phyloP scores from a whole-genome alignment of 2,329 filamentous ascomycete genomes.

The Didymosphaeria variabile region DNA sequence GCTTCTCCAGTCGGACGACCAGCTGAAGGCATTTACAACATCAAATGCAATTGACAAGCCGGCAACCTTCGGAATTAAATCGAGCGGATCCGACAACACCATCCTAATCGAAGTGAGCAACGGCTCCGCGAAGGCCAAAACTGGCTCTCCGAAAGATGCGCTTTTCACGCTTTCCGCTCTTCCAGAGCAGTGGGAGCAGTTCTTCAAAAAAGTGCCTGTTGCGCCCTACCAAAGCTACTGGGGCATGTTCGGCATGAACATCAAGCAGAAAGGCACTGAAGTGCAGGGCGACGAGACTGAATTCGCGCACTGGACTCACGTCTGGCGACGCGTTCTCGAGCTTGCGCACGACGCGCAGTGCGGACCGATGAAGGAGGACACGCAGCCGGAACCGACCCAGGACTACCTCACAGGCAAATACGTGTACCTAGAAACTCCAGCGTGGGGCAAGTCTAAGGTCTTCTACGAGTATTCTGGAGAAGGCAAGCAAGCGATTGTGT shows the following conservation, averaged over 20 bases:
- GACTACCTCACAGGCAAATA: constrained; percentile 60
- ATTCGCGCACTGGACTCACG: constrained; percentile 57
- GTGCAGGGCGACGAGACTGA: constrained; percentile 57
- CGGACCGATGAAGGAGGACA: constrained; percentile 54
- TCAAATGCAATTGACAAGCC: constrained; percentile 45
- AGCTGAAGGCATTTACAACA: constrained; percentile 48
- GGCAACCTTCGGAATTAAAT: constrained; percentile 48
- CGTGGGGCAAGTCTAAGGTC: constrained; percentile 60
- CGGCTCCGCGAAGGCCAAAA: constrained; percentile 38
- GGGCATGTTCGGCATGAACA: constrained; percentile 59
- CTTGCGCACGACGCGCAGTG: constrained; percentile 58
- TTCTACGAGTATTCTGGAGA: constrained; percentile 60
- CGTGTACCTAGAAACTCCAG: constrained; percentile 56
- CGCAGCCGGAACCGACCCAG: constrained; percentile 46
- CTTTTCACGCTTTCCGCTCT: constrained; percentile 53
- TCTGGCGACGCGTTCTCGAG: constrained; percentile 60
- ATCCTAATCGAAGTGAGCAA: constrained; percentile 46
- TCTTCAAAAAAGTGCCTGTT: constrained; percentile 55
- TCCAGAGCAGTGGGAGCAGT: constrained; percentile 58
- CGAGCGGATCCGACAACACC: constrained; percentile 43
- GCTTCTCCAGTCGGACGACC: constrained; percentile 44
- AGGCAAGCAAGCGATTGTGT: constrained; percentile 57
- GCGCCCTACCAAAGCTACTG: constrained; percentile 58
- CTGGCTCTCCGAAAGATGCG: constrained; percentile 42
- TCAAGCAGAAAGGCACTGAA: constrained; percentile 59